phyloP scores from a whole-genome alignment of 352 stramenopile genomes.

The Phytophthora lateralis region DNA sequence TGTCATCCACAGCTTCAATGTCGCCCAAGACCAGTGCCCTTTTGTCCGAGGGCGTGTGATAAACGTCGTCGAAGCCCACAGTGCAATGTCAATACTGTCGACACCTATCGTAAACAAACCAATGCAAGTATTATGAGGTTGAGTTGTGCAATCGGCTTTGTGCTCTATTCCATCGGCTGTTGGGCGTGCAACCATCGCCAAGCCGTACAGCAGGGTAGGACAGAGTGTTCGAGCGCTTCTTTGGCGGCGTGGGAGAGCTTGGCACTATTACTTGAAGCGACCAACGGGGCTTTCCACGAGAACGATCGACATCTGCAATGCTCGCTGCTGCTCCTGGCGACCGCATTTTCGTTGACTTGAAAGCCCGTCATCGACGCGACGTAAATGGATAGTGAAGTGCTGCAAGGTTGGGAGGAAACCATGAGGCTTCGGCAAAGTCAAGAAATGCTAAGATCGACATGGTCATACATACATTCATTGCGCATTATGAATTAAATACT shows the following conservation, averaged over 20 bases:
- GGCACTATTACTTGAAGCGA: slow-evolving; percentile 21
- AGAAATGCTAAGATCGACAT: background rate
- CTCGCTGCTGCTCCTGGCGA: slow-evolving; percentile 2
- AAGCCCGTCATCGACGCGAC: slow-evolving; percentile 7
- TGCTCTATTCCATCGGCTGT: slow-evolving; percentile 28
- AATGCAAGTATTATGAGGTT: slow-evolving; percentile 28
- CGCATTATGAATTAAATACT: slow-evolving; percentile 27
- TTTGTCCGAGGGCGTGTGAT: slow-evolving; percentile 19
- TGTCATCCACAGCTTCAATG: slow-evolving; percentile 32
- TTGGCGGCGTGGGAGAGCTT: slow-evolving; percentile 8
- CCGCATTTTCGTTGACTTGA: slow-evolving; percentile 4
- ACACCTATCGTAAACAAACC: slow-evolving; percentile 23
- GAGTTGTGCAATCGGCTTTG: slow-evolving; percentile 19
- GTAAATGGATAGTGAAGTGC: background rate
- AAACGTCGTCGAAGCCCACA: background rate
- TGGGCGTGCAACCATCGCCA: background rate
- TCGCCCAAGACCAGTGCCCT: slow-evolving; percentile 39
- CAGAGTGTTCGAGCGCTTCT: slow-evolving; percentile 11
- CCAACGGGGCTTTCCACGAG: slow-evolving; percentile 14
- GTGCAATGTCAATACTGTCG: slow-evolving; percentile 30
- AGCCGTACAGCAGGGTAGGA: slow-evolving; percentile 12
- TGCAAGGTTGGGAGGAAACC: background rate
- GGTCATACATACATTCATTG: slow-evolving; percentile 24
- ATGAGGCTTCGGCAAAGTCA: too few species aligned
- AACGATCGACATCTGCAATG: slow-evolving; percentile 11